Evolutionary conservation across 2,329 filamentous ascomycete species (phyloP), one percentile per base, ranked within the genome.

Genomic region (Colletotrichum falcatum): DNA sequence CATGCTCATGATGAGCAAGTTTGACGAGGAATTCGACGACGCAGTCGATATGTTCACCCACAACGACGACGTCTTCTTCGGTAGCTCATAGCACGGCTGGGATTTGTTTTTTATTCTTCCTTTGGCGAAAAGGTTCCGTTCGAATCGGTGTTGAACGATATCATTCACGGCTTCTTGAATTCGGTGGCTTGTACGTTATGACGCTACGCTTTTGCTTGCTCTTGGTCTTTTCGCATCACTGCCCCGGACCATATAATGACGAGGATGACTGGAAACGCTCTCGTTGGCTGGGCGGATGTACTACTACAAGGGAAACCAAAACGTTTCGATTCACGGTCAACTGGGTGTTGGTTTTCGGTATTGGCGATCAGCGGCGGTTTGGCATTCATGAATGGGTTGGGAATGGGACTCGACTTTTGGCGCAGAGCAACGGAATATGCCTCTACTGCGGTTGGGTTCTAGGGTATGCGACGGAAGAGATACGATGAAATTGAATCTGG

Each of bases 31-130:
- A 53, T 87, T 85, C 64, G 83, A 86, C 70, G 82, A 80, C 66
- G 74, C 79, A 6, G 83, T 85, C 39, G 81, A 81, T 77, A 86
- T 89, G 84, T 88, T 88, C 73, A 82, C 80, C 35, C 81, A 82
- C 72, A 82, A 79, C 70, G 85, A 87, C 65, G 86, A 88, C 71
- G 79, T 88, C 65, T 87, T 88, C 74, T 89, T 88, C 74, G 81
- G 83, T 61, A 81, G 73, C 72, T 74, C 76, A 65, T 81, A 61
- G 61, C 37, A 63, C 1, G 7, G n/a, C 16, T n/a, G 60, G 55
- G 30, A 11, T 18, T 18, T 5, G 2, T 23, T 11, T 58, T 37
- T 42, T 6, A 5, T 58, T 37, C 20, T 6, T 23, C 26, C 11
- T 61, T 55, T 33, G 58, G 64, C 59, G 65, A 46, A 42, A 62